A percentile compares a stretch with the other conserved stretches of the same genome.
Conservation (phyloP, 2,329 filamentous ascomycete species). For the Sporothrix variecibatus region DNA sequence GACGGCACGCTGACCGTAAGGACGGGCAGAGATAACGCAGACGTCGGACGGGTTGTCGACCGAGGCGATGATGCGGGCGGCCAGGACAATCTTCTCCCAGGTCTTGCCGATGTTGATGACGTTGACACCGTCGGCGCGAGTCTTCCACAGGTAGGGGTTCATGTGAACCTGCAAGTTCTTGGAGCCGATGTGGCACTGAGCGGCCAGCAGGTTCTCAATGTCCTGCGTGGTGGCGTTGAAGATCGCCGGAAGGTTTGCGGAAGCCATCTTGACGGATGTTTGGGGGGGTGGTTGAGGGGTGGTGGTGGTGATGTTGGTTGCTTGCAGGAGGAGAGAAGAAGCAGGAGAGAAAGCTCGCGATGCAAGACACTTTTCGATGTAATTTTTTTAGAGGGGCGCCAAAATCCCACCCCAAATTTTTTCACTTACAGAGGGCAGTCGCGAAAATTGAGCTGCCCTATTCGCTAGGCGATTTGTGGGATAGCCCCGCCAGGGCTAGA, state of each 20-base stretch:
- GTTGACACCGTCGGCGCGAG: conserved; percentile 96
- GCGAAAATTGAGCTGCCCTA: conserved; percentile 28
- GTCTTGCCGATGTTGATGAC: conserved; percentile 99
- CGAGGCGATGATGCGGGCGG: conserved; percentile 96
- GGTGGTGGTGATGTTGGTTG: conserved; percentile 31
- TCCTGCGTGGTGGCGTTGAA: conserved; percentile 98
- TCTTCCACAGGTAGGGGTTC: conserved; percentile 94
- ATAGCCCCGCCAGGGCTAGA: conserved; percentile 26
- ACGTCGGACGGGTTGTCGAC: conserved; percentile 99
- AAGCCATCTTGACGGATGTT: conserved; percentile 77
- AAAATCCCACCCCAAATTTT: conserved; percentile 21
- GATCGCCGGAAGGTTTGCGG: conserved; percentile 86
- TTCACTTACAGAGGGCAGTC: conserved; percentile 19
- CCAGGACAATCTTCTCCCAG: conserved; percentile 99
- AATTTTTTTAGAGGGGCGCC: conserved; percentile 29
- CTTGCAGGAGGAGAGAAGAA: conserved; percentile 17
- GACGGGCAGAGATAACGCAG: conserved; percentile 98
- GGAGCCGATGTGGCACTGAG: conserved; percentile 93
- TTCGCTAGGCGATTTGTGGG: conserved; percentile 28
- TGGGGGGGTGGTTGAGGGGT: conserved; percentile 19
- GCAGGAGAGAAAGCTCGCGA: conserved; percentile 5
- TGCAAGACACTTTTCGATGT: conserved; percentile 22
- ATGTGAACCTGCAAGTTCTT: conserved; percentile 99
- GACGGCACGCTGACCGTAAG: conserved; percentile 98
- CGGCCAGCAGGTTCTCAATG: conserved; percentile 98